These are phyloP conservation scores for Peribolospora baueri DNA, from an alignment of 768 basidiomycete genomes.

Conservation along the genomic window DNA sequence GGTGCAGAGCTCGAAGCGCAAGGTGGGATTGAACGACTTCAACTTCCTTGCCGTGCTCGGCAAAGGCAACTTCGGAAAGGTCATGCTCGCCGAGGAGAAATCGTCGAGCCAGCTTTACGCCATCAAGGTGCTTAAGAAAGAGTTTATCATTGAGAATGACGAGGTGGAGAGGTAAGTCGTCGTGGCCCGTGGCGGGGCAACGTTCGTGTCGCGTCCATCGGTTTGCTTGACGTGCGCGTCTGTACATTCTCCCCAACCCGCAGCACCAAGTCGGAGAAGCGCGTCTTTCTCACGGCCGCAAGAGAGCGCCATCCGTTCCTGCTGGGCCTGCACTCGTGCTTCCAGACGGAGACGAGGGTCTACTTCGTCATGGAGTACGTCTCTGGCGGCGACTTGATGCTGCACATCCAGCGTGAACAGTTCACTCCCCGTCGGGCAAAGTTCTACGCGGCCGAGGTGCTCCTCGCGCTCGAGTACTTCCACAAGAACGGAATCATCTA, in stretches of 20 bases:
- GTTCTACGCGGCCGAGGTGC: conserved; percentile 91
- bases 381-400: conserved; percentile 94
- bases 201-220: background rate
- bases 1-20: conserved; percentile 30
- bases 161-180: conserved; percentile 77
- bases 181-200: background rate
- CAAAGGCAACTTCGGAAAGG: conserved; percentile 98
- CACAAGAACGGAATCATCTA: conserved; percentile 98
- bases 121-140: conserved; percentile 99
- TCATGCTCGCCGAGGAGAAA: conserved; percentile 99
- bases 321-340: conserved; percentile 88
- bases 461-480: conserved; percentile 91
- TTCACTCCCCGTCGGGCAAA: conserved; percentile 97
- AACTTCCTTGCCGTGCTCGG: conserved; percentile 96
- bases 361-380: conserved; percentile 99
- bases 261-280: conserved; percentile 96
- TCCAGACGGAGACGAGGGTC: conserved; percentile 96
- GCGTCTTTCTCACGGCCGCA: conserved; percentile 92
- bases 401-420: conserved; percentile 96
- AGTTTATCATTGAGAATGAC: conserved; percentile 99
- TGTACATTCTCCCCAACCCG: background rate
- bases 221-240: background rate
- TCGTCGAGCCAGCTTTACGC: conserved; percentile 64
- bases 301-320: conserved; percentile 92
- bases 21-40: conserved; percentile 93